These are phyloP conservation scores for Cladobotryum mycophilum DNA, from an alignment of 2,329 filamentous ascomycete genomes.

Conservation along the genomic window DNA sequence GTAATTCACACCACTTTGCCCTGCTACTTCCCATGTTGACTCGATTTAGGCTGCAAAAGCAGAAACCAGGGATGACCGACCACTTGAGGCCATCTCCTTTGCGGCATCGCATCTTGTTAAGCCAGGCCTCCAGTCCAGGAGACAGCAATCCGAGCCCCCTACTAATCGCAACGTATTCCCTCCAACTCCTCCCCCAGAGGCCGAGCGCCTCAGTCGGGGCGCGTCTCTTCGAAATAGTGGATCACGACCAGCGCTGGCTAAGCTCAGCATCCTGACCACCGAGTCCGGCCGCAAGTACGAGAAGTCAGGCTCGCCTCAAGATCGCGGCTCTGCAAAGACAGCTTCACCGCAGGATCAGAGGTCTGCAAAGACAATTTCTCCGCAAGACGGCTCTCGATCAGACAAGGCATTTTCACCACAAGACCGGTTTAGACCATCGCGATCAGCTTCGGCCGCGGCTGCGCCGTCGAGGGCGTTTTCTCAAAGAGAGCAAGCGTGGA, in stretches of 20 bases:
- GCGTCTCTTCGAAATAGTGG: slow-evolving; percentile 54
- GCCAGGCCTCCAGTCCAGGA: slow-evolving; percentile 69
- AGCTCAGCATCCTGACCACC: slow-evolving; percentile 55
- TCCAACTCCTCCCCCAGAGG: slow-evolving; percentile 95
- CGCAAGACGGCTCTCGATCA: slow-evolving; percentile 22
- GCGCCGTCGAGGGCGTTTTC: slow-evolving; percentile 33
- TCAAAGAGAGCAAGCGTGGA: slow-evolving; percentile 30
- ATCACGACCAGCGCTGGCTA: slow-evolving; percentile 54
- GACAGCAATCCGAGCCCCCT: slow-evolving; percentile 81
- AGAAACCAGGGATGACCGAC: slow-evolving; percentile 69
- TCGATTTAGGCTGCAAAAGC: slow-evolving; percentile 41
- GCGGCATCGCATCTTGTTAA: slow-evolving; percentile 92
- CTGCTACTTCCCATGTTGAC: not conserved
- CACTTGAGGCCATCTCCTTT: slow-evolving; percentile 78
- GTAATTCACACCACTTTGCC: slow-evolving; percentile 32
- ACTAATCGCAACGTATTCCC: slow-evolving; percentile 78
- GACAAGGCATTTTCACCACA: slow-evolving; percentile 5
- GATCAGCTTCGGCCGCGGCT: slow-evolving; percentile 42
- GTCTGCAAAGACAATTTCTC: slow-evolving; percentile 50
- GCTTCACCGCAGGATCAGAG: slow-evolving; percentile 19
- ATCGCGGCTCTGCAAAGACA: slow-evolving; percentile 17
- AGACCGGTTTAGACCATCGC: slow-evolving; percentile 25
- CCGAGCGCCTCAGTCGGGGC: slow-evolving; percentile 59
- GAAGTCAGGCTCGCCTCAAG: slow-evolving; percentile 44
- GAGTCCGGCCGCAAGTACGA: slow-evolving; percentile 49